Evolutionary conservation across 2,329 filamentous ascomycete species (phyloP), one percentile per base, ranked within the genome.

Genomic region (Aspergillus puulaauensis): DNA sequence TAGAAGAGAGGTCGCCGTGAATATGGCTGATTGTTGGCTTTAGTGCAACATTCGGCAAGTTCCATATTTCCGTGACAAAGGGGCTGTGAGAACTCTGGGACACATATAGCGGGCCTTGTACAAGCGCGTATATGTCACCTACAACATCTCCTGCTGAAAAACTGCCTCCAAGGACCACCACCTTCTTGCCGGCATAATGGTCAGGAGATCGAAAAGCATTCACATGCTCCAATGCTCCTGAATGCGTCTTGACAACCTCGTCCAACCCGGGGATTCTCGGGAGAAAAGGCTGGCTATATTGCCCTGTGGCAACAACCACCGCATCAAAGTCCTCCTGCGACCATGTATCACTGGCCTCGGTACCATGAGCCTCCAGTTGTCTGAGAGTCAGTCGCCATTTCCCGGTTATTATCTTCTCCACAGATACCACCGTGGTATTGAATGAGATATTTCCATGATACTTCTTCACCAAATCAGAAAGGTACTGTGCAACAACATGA

Each of bases 281-380:
- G 4, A 79, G 63, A 53, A 66, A 72, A 0, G 77, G 77, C 3
- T 79, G 64, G 31, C 68, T 70, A 58, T 77, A 79, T 57, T 79
- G 77, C 0, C 77, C 77, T 0, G 68, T 73, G 0, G 77, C 77
- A 37, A 78, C 72, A 12, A 79, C 66, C 1, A 79, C 52, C 0
- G 75, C 77, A 60, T 80, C 77, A 23, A 78, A 79, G 0, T 58
- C 61, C 57, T 79, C 72, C 40, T 70, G 62, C 76, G 73, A 75
- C 74, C 74, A 76, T 59, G 68, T 65, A 48, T 74, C 68, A 12
- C 56, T n/a, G 46, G 50, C 24, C 41, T 44, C 2, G 37, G 43
- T 23, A 58, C 57, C 8, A 47, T 59, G 2, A 50, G 54, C 27
- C 59, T 62, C 9, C 69, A 64, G 59, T 35, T 77, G 76, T 19